These are phyloP conservation scores for Eimeria sp. DNA, from an alignment of 169 alveolate species.

Conservation along the genomic window DNA sequence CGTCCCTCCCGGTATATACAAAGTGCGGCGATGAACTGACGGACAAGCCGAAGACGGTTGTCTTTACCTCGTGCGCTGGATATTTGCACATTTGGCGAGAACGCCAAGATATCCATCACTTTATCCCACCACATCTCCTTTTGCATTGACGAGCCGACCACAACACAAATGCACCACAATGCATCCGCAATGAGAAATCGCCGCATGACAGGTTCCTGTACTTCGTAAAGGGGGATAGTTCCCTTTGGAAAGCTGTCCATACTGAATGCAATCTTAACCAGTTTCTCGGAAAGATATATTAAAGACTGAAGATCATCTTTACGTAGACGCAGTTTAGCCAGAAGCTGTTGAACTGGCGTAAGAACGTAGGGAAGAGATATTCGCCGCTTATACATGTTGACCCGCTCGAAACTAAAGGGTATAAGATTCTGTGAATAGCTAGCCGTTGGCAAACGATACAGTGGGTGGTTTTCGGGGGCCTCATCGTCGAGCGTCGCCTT, in stretches of 20 bases:
- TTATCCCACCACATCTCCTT: background rate
- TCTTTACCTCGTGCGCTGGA: background rate
- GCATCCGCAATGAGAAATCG: constrained; percentile 14
- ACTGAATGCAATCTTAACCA: background rate
- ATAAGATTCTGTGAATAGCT: background rate
- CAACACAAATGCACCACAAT: constrained; percentile 18
- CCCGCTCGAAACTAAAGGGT: background rate
- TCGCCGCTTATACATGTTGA: background rate
- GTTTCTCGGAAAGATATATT: background rate
- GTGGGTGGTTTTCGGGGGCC: background rate
- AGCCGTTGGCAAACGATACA: constrained; percentile 6
- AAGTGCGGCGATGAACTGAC: background rate
- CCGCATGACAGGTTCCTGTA: background rate
- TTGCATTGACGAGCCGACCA: constrained; percentile 24
- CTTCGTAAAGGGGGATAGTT: background rate
- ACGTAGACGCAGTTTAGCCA: background rate
- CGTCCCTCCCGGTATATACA: background rate
- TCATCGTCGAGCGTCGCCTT: background rate
- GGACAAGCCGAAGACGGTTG: background rate
- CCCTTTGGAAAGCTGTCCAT: background rate
- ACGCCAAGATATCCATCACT: background rate
- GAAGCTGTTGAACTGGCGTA: background rate
- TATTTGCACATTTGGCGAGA: background rate
- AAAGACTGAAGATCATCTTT: background rate
- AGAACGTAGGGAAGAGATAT: background rate